Base-by-base conservation (phyloP, 441 rosid species). In the Adansonia grandidieri region DNA sequence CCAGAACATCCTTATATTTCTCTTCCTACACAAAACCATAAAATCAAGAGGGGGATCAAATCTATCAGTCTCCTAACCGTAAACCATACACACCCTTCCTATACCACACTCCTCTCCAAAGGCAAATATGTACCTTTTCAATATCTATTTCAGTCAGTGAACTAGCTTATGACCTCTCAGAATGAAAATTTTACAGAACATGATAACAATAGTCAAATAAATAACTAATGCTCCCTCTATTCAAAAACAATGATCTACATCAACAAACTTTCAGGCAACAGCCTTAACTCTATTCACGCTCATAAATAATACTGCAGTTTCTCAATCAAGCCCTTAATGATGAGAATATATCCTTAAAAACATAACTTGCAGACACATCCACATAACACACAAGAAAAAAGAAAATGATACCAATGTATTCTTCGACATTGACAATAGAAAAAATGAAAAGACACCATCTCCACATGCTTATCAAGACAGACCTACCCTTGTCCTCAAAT, bases 321-420 rank as follows among this genome's bases (percentile, higher is more conserved):
- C 44, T 51, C 42, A 71, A 7, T 71, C 17, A 51, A 71, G 44
- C 74, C 61, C 57, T 28, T 71, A 71, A 51, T 51, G 47, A 71
- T 71, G 74, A 63, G 44, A 32, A 32, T 32, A 51, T 7, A 71
- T 71, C 42, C 58, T 48, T 22, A 24, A 8, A 42, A 17, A 66
- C 44, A 8, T 44, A 66, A 42, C 9, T 71, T 15, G 15, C 1
- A 71, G 19, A 28, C 24, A 70, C n/a, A 15, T 6, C 45, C 20
- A 7, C 17, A 63, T 9, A 63, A 28, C 9, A 63, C 45, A 63
- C 42, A 7, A 51, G 60, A 44, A 32, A 71, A 50, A 15, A 51
- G 60, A 51, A 53, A 50, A 71, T 9, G 28, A 72, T 28, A 54
- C 24, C 20, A 47, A 14, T 20, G 42, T 69, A 48, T 40, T 20